Evolutionary conservation across 2,329 filamentous ascomycete species (phyloP), one percentile per base, ranked within the genome.

Genomic region (Metarhizium rileyi): DNA sequence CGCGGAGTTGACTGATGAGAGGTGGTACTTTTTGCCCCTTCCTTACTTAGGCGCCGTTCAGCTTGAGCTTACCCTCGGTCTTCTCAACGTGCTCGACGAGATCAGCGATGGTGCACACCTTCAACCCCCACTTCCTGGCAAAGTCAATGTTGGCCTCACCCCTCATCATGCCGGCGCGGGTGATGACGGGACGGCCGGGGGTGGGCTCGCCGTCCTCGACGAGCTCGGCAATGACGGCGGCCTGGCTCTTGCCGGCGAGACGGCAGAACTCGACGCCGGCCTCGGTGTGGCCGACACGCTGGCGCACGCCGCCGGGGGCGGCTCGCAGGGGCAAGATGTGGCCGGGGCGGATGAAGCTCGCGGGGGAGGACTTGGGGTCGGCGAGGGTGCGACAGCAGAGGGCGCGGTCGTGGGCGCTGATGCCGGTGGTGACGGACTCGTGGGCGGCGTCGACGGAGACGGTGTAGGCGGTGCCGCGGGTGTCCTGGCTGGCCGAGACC

Each of bases 61-160:
- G 48, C 41, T 59, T 16, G 53, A 77, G 62, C 66, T 78, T 79
- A 35, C 83, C 83, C 70, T 90, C 84, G 36, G 75, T 83, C 73
- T 81, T 83, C 67, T 93, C 85, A 51, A 95, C 71, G 65, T 94
- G 86, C 50, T 73, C 74, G 26, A 91, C 84, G 69, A 98, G 68
- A 68, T 91, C 90, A 64, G 91, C 90, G 70, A 98, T 97, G 27
- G 93, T 97, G 70, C 90, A 95, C 52, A 95, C 89, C 73, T 86
- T 93, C 58, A 98, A 73, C 4, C 90, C 90, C 83, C 86, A 97
- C 68, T 77, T 83, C 68, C 82, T 81, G 26, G 90, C 93, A 76
- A 98, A 98, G 46, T 75, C 78, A 62, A 98, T 73, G 70, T 90
- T 96, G 35, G 81, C 87, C 71, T 95, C 89, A 55, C 89, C 81